phyloP scores from a whole-genome alignment of 768 basidiomycete species.

The Pulveroboletus sp. region DNA sequence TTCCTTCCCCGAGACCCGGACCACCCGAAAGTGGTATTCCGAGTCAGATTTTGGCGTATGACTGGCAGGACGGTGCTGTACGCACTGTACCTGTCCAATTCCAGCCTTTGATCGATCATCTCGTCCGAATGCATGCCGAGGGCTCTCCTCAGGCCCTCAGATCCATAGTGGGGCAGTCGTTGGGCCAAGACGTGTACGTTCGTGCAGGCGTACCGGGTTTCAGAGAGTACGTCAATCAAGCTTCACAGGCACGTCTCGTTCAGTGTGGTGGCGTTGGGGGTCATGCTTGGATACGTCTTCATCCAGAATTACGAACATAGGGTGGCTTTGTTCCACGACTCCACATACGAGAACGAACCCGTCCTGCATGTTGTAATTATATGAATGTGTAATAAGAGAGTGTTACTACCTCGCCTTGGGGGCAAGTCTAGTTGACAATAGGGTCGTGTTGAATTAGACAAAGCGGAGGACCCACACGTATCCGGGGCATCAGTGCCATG shows the following conservation, averaged over 20 bases:
- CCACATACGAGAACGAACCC: slow-evolving; percentile 8
- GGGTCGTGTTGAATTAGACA: not conserved
- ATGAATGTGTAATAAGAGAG: slow-evolving; percentile 15
- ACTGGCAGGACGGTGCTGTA: not conserved
- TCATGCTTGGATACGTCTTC: slow-evolving; percentile 35
- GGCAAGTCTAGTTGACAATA: not conserved
- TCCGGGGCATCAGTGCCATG: slow-evolving; percentile 1
- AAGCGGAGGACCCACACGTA: slow-evolving; percentile 4
- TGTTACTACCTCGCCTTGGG: slow-evolving; percentile 1
- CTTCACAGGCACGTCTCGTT: slow-evolving; percentile 37
- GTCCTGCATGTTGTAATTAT: slow-evolving; percentile 12
- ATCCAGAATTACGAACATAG: slow-evolving; percentile 22
- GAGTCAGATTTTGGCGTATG: not conserved
- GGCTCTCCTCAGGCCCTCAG: slow-evolving; percentile 36
- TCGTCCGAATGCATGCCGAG: slow-evolving; percentile 30
- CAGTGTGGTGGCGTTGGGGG: slow-evolving; percentile 38
- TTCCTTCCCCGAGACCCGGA: not conserved
- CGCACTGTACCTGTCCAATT: slow-evolving; percentile 16
- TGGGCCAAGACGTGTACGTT: slow-evolving; percentile 35
- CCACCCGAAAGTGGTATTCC: not conserved
- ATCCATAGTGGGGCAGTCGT: slow-evolving; percentile 33
- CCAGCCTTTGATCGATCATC: slow-evolving; percentile 31
- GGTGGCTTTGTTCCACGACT: not conserved
- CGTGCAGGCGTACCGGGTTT: slow-evolving; percentile 40
- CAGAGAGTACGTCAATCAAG: slow-evolving; percentile 38